These are phyloP conservation scores for Cyphellophora attinorum DNA, from an alignment of 2,329 filamentous ascomycete species.

Conservation along the genomic window DNA sequence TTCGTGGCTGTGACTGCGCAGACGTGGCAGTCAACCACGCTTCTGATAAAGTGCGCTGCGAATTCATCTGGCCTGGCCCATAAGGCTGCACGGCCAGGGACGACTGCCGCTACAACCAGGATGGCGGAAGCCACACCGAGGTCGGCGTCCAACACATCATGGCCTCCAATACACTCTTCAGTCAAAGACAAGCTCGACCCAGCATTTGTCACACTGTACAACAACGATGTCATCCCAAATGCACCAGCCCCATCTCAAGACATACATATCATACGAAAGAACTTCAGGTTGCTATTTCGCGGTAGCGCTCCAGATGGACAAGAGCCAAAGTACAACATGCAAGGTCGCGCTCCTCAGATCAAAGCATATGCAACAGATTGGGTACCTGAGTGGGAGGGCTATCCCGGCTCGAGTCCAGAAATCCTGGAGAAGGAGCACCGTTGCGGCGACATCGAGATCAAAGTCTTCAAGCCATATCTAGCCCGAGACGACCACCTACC, in stretches of 20 bases:
- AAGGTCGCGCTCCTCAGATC: background rate
- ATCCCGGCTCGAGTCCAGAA: too few relatives aligned
- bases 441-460: too few relatives aligned
- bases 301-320: background rate
- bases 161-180: constrained; percentile 29
- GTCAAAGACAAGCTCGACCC: constrained; percentile 17
- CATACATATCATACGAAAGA: constrained; percentile 15
- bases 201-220: constrained; percentile 18
- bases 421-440: too few relatives aligned
- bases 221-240: constrained; percentile 17
- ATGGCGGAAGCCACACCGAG: constrained; percentile 1
- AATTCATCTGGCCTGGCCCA: too few relatives aligned
- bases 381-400: constrained; percentile 4
- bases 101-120: too few relatives aligned
- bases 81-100: too few relatives aligned
- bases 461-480: too few relatives aligned
- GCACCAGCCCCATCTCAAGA: constrained; percentile 12
- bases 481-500: too few relatives aligned
- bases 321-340: too few relatives aligned
- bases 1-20: too few relatives aligned
- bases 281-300: constrained; percentile 13
- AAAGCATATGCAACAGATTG: background rate
- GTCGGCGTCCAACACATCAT: constrained; percentile 50
- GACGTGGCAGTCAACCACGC: constrained; percentile 1
- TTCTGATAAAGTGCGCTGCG: too few relatives aligned